phyloP scores from a whole-genome alignment of 176 grass and related monocot genomes.

The Saccharum spontaneum region DNA sequence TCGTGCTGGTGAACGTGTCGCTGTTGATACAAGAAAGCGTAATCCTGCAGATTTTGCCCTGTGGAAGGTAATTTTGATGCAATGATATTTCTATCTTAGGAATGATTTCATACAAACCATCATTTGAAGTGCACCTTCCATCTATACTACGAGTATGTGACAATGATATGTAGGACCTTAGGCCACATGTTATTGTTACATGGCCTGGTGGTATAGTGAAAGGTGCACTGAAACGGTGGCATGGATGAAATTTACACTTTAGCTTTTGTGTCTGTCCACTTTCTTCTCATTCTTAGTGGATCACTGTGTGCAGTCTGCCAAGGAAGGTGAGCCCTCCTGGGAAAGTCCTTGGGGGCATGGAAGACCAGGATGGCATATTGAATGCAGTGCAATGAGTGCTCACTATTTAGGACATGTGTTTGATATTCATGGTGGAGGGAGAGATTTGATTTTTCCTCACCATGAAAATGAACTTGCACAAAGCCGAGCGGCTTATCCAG shows the following conservation, averaged over 20 bases:
- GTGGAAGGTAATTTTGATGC: slow-evolving; percentile 54
- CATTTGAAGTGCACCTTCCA: background rate
- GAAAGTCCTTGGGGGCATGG: slow-evolving; percentile 67
- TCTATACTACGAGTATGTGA: background rate
- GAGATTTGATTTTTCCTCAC: slow-evolving; percentile 70
- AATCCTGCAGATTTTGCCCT: slow-evolving; percentile 54
- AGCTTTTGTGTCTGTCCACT: background rate
- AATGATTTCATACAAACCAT: background rate
- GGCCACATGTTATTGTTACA: background rate
- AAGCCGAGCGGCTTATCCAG: slow-evolving; percentile 51
- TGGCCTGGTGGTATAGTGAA: background rate
- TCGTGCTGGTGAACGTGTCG: slow-evolving; percentile 52
- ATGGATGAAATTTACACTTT: background rate
- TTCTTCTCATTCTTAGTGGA: slow-evolving; percentile 25
- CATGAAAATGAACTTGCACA: slow-evolving; percentile 82
- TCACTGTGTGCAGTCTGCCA: slow-evolving; percentile 43
- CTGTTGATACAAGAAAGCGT: slow-evolving; percentile 55
- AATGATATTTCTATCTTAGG: background rate
- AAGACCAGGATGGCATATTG: slow-evolving; percentile 83
- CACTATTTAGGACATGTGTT: slow-evolving; percentile 58
- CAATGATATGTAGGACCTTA: background rate
- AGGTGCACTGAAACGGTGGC: background rate
- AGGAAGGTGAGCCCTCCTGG: slow-evolving; percentile 58
- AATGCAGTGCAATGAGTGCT: slow-evolving; percentile 74
- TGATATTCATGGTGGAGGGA: slow-evolving; percentile 80